These are phyloP conservation scores for Yarrowia sp. DNA, from an alignment of 805 yeast genomes.

Conservation along the genomic window DNA sequence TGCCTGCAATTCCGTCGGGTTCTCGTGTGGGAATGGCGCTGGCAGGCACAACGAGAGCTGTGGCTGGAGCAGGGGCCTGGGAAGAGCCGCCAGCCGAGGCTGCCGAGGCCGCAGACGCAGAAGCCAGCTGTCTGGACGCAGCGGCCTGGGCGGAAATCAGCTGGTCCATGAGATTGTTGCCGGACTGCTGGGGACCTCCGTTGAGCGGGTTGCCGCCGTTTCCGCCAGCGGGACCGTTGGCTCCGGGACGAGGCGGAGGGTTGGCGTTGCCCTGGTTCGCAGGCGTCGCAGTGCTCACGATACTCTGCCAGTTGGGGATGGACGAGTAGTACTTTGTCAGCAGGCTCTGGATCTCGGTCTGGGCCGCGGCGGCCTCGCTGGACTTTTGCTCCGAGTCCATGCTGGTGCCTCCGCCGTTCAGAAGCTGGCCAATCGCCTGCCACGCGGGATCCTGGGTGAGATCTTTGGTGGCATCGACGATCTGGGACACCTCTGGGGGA, in stretches of 20 bases:
- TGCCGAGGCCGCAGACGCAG: not conserved
- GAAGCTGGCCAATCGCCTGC: constrained; percentile 1
- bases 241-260: too few relatives aligned
- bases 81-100: not conserved
- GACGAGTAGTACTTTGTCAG: constrained; percentile 27
- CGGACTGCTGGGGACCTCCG: constrained; percentile 11
- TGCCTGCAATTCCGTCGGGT: constrained; percentile 25
- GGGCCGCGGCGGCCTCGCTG: constrained; percentile 10
- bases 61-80: not conserved
- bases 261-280: constrained; percentile 12
- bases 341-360: constrained; percentile 9
- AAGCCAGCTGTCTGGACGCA: constrained; percentile 5
- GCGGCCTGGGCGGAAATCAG: constrained; percentile 12
- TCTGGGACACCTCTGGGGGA: constrained; percentile 10
- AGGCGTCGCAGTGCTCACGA: constrained; percentile 1
- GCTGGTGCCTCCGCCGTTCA: not conserved
- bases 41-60: constrained; percentile 8
- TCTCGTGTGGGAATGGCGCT: constrained; percentile 17
- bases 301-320: constrained; percentile 37
- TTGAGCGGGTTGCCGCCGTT: constrained; percentile 12
- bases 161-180: constrained; percentile 26
- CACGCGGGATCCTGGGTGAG: constrained; percentile 25
- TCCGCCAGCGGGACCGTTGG: constrained; percentile 26
- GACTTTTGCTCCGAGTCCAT: constrained; percentile 3
- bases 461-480: constrained; percentile 12